Percentiles rank a stretch among this genome's conserved stretches.
Evolutionary conservation across 2,329 filamentous ascomycete species (phyloP).

Genomic region (Arthrobotrys sphaeroides): DNA sequence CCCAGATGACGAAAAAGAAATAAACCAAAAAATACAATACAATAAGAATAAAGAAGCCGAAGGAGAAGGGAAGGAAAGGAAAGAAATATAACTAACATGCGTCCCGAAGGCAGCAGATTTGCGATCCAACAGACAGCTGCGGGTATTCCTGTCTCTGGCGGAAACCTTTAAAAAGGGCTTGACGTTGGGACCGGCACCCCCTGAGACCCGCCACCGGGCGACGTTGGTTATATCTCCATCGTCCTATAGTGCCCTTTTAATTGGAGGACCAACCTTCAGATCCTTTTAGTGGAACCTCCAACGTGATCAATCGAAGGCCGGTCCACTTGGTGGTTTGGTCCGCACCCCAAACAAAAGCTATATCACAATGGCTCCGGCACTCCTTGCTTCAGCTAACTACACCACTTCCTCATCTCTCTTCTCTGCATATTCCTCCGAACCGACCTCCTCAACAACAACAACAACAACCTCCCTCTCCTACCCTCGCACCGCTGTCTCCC

Average conservation of each 20-base stretch:
- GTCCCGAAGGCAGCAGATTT: conserved; percentile 25
- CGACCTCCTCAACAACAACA: conserved; percentile 8
- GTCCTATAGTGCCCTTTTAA: conserved; percentile 36
- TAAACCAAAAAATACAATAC: neutral
- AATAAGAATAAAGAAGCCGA: neutral
- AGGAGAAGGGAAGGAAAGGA: conserved; percentile 8
- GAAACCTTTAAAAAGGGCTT: conserved; percentile 31
- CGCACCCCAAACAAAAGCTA: neutral
- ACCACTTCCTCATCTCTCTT: conserved; percentile 41
- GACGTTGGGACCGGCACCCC: conserved; percentile 22
- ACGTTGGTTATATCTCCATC: conserved; percentile 30
- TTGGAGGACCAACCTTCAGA: conserved; percentile 42
- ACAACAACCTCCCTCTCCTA: conserved; percentile 35
- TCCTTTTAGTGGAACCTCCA: conserved; percentile 43
- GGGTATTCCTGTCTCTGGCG: conserved; percentile 20
- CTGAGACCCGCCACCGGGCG: conserved; percentile 20
- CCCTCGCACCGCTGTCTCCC: conserved; percentile 41
- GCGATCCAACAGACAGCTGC: conserved; percentile 33
- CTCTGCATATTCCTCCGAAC: conserved; percentile 41
- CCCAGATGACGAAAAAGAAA: neutral
- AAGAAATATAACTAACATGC: conserved; percentile 22
- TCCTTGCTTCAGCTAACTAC: conserved; percentile 51
- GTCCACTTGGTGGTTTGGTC: conserved; percentile 29
- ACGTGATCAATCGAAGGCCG: conserved; percentile 37
- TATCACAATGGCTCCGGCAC: conserved; percentile 47